phyloP scores from a whole-genome alignment of 202 grass and related monocot genomes.

The Musa balbisiana region DNA sequence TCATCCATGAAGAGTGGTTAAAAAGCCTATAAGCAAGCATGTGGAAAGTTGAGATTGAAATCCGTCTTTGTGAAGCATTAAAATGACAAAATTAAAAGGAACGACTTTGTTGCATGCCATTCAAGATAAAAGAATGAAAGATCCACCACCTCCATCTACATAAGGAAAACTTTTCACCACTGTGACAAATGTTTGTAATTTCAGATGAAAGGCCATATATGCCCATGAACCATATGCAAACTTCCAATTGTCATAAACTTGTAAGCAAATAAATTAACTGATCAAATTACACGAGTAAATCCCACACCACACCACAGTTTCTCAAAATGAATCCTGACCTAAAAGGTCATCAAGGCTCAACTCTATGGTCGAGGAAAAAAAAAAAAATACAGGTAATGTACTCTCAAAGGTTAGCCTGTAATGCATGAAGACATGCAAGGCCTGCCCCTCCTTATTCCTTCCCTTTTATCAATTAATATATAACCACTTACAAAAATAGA shows the following conservation, averaged over 20 bases:
- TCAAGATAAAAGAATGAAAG: too few species aligned
- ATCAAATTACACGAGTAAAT: not conserved
- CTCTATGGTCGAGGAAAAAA: not conserved
- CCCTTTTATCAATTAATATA: not conserved
- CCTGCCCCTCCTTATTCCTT: not conserved
- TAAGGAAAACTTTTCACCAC: too few species aligned
- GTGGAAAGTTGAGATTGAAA: too few species aligned
- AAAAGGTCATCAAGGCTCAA: not conserved
- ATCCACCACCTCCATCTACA: too few species aligned
- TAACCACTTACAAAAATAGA: not conserved
- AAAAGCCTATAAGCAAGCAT: too few species aligned
- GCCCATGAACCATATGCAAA: too few species aligned
- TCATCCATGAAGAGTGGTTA: too few species aligned
- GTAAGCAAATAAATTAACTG: not conserved
- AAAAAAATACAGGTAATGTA: not conserved
- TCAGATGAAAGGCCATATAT: too few species aligned
- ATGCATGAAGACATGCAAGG: not conserved
- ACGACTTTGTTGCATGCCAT: too few species aligned
- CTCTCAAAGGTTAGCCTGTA: not conserved
- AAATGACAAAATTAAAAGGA: too few species aligned
- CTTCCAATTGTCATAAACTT: not conserved
- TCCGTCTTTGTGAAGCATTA: too few species aligned
- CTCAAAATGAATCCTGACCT: constrained; percentile 5
- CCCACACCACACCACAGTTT: not conserved
- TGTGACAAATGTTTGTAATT: too few species aligned